Percentiles rank a stretch among this genome's conserved stretches.
These are phyloP conservation scores for Eimeria tenella DNA, from an alignment of 169 alveolate genomes.

Conservation along the genomic window DNA sequence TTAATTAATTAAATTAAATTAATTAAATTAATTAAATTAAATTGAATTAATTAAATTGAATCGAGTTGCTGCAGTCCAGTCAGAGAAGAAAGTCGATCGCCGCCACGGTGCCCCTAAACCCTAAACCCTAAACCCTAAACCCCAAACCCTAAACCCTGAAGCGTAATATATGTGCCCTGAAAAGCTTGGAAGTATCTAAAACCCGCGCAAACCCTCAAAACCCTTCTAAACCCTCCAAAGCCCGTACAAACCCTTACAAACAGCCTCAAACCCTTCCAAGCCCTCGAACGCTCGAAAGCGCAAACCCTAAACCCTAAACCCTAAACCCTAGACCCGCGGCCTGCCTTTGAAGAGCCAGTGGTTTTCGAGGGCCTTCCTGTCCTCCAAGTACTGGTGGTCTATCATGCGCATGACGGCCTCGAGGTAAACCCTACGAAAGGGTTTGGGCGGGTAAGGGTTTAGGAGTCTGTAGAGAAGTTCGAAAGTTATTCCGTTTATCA, in stretches of 20 bases:
- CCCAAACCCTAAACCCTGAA: too few relatives aligned
- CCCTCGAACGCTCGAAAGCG: neutral
- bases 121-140: too few relatives aligned
- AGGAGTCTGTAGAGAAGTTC: conserved; percentile 88
- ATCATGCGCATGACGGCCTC: conserved; percentile 91
- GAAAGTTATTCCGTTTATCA: conserved; percentile 93
- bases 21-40: neutral
- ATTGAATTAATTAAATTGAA: neutral
- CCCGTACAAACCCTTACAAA: neutral
- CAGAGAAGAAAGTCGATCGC: too few relatives aligned
- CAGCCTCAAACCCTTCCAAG: too few relatives aligned
- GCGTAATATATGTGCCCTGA: too few relatives aligned
- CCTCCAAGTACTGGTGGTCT: conserved; percentile 85
- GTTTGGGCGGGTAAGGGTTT: conserved; percentile 92
- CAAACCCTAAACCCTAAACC: too few relatives aligned
- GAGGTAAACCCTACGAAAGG: conserved; percentile 90
- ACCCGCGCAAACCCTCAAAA: neutral
- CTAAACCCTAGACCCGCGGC: neutral
- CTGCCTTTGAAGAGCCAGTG: conserved; percentile 90
- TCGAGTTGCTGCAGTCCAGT: too few relatives aligned
- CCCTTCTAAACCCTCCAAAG: neutral
- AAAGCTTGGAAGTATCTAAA: neutral
- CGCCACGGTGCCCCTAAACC: too few relatives aligned
- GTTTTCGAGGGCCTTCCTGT: conserved; percentile 83
- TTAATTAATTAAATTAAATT: neutral